Base-by-base conservation (phyloP, 2,329 filamentous ascomycete species). In the Sclerotinia spermophila region DNA sequence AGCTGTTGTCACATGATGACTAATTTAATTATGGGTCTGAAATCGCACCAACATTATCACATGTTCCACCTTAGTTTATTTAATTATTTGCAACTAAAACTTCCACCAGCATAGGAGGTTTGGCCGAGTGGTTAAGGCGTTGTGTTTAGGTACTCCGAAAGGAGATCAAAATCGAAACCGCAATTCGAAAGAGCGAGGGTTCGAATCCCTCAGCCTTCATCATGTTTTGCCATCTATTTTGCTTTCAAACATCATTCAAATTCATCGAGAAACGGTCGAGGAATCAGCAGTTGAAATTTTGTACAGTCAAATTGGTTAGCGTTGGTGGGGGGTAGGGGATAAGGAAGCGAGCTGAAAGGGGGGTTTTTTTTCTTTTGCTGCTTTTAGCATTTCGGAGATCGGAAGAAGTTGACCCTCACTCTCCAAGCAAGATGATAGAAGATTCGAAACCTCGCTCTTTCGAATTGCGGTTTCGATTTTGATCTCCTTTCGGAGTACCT, bases 51-150 rank as follows among this genome's bases (percentile, higher is more conserved):
- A n/a, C n/a, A n/a, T n/a, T n/a, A n/a, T n/a, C n/a, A n/a, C n/a
- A n/a, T n/a, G n/a, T n/a, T n/a, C n/a, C n/a, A n/a, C n/a, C n/a
- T n/a, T n/a, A n/a, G n/a, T n/a, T n/a, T n/a, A n/a, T n/a, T n/a
- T n/a, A n/a, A n/a, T n/a, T n/a, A n/a, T n/a, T n/a, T n/a, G n/a
- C n/a, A n/a, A n/a, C n/a, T n/a, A n/a, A n/a, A n/a, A n/a, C n/a
- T n/a, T n/a, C n/a, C n/a, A n/a, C n/a, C 2, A 42, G 17, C 21
- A 40, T 11, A 19, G 82, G 80, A 78, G 81, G 79, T 82, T 78
- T 85, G 83, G 83, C 83, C 83, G 83, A 85, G 84, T 85, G 83
- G 83, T 85, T 85, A 85, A 84, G 83, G 83, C 83, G 83, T 82
- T 83, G 83, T 84, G 83, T 85, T 85, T 85, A 85, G 83, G 83